Percentiles rank a stretch among this genome's conserved stretches.
Evolutionary conservation across 257 asterid genomes (phyloP).

Genomic region (Lavandula angustifolia): DNA sequence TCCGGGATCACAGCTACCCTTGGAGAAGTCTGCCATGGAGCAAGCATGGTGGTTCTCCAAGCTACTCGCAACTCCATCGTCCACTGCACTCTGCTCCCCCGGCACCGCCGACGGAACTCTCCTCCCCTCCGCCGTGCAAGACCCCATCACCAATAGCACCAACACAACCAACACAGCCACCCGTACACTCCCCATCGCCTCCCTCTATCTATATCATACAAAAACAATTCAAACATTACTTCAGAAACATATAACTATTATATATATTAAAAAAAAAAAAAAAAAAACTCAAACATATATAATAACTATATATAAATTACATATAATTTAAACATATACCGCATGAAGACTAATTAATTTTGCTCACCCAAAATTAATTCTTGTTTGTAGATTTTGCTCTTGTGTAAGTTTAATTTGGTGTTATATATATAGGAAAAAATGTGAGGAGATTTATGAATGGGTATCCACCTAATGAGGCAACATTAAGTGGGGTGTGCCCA

Average conservation of each 20-base stretch:
- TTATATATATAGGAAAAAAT: slow-evolving; percentile 25
- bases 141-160: slow-evolving; percentile 24
- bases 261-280: too few species aligned
- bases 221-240: too few species aligned
- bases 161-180: slow-evolving; percentile 1
- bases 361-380: too few species aligned
- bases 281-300: too few species aligned
- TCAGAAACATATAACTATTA: too few species aligned
- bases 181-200: slow-evolving; percentile 28
- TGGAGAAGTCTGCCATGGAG: slow-evolving; percentile 18
- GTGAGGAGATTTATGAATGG: slow-evolving; percentile 30
- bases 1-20: slow-evolving; percentile 12
- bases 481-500: slow-evolving; percentile 53
- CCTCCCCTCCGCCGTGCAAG: slow-evolving; percentile 20
- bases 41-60: slow-evolving; percentile 21
- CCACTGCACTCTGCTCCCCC: background rate
- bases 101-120: background rate
- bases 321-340: too few species aligned
- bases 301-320: too few species aligned
- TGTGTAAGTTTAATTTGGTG: background rate
- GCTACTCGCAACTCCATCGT: background rate
- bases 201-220: background rate
- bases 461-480: slow-evolving; percentile 61
- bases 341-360: too few species aligned
- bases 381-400: too few species aligned